Base-by-base conservation (phyloP, 2,329 filamentous ascomycete species). In the Aspergillus vadensis region DNA sequence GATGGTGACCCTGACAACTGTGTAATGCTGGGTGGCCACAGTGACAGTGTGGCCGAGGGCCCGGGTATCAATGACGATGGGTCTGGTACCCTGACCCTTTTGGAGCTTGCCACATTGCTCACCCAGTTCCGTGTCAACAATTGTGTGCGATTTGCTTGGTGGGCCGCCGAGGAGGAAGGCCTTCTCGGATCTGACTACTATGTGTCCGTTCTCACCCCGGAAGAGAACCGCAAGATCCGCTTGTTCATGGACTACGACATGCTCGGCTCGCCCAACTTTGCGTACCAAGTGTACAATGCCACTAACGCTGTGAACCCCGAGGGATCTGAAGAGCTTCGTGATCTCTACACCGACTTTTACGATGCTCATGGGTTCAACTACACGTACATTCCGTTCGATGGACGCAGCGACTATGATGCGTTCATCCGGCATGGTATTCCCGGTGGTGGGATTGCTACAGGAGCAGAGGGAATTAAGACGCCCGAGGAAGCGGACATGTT, bases 51-150 rank as follows among this genome's bases (percentile, higher is more conserved):
- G 8, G 77, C 78, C 23, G 82, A 80, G 9, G 86, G 86, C 0
- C 86, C 86, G 3, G 90, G 89, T 39, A 91, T 92, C 80, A 92
- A 92, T 73, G 90, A 92, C 66, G 88, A 92, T 67, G 90, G 89
- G 30, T 87, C 86, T 2, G 90, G 90, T 59, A 86, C 82, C 36
- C 80, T 86, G 63, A 82, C 81, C 10, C 77, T 87, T 32, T 78
- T 88, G 15, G 85, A 86, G 56, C 78, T 86, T 41, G 86, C 86
- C 6, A 80, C 82, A 23, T 80, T 82, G 81, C 63, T 92, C 81
- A 63, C 85, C 83, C 82, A 91, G 55, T 94, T 90, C 79, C 84
- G 87, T 58, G 87, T 90, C 19, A 90, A 85, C 64, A 90, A 93
- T 74, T 85, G 80, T 5, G 83, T 83, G 12, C 89, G 88, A 72